phyloP scores from a whole-genome alignment of 1,139 yeast genomes.

The Taphrina wiesneri region DNA sequence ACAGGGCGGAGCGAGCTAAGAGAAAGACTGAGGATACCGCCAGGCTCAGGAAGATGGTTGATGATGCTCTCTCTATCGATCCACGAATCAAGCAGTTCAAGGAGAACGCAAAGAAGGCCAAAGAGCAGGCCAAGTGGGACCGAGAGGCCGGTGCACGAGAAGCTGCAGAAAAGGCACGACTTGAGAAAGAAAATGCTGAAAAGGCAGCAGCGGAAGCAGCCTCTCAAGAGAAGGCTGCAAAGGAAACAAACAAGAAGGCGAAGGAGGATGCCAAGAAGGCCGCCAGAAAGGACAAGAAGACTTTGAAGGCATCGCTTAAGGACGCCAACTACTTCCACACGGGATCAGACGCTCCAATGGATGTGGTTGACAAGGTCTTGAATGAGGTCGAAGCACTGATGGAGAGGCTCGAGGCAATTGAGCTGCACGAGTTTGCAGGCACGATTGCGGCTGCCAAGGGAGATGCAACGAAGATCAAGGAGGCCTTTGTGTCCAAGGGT shows the following conservation, averaged over 20 bases:
- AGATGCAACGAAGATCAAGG: conserved; percentile 48
- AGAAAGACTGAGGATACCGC: conserved; percentile 97
- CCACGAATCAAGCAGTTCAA: conserved; percentile 93
- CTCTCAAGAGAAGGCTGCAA: conserved; percentile 56
- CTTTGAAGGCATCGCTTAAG: conserved; percentile 78
- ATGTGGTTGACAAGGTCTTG: conserved; percentile 53
- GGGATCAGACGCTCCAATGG: conserved; percentile 63
- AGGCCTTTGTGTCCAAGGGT: conserved; percentile 25
- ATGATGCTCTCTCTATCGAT: conserved; percentile 83
- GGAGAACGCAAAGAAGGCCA: conserved; percentile 91
- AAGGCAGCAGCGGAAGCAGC: conserved; percentile 78
- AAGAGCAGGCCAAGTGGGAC: conserved; percentile 96
- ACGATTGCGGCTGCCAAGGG: conserved; percentile 55
- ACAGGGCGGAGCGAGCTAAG: conserved; percentile 94
- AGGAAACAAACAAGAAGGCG: conserved; percentile 74
- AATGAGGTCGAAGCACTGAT: conserved; percentile 76
- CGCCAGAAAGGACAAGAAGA: conserved; percentile 96
- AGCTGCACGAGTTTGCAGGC: conserved; percentile 41
- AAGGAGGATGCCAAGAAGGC: conserved; percentile 98
- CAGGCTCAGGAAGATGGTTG: conserved; percentile 81
- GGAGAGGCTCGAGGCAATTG: conserved; percentile 75
- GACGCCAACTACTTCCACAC: conserved; percentile 78
- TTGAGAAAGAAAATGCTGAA: conserved; percentile 82
- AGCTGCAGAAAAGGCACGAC: conserved; percentile 83
- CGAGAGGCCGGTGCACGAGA: conserved; percentile 96